A percentile compares a stretch with the other conserved stretches of the same genome.
phyloP scores from a whole-genome alignment of 352 stramenopile species.

The Globisporangium lucens region DNA sequence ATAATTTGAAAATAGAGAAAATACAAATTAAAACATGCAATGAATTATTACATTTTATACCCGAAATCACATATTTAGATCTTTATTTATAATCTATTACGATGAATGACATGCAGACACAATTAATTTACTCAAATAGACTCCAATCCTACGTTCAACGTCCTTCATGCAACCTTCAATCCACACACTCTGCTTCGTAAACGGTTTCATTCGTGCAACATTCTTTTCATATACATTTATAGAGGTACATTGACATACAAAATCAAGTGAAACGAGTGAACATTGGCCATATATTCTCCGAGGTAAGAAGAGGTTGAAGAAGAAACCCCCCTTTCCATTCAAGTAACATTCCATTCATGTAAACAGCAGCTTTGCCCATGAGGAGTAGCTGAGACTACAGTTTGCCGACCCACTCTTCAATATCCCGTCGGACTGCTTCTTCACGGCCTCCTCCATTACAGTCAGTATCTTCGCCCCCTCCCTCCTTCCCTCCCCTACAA shows the following conservation, averaged over 20 bases:
- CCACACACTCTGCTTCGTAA: conserved; percentile 11
- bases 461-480: background rate
- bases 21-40: too few relatives aligned
- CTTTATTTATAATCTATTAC: background rate
- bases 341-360: conserved; percentile 6
- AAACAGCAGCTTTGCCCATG: background rate
- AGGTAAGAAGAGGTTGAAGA: background rate
- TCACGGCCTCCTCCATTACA: background rate
- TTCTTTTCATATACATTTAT: background rate
- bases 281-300: too few relatives aligned
- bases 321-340: background rate
- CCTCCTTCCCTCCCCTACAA: background rate
- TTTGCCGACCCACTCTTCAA: conserved; percentile 1
- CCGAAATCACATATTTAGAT: background rate
- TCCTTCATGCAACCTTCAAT: conserved; percentile 8
- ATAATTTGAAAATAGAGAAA: too few relatives aligned
- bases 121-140: background rate
- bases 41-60: too few relatives aligned
- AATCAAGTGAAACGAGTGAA: too few relatives aligned
- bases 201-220: conserved; percentile 12
- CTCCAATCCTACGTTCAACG: conserved; percentile 2
- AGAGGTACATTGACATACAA: background rate
- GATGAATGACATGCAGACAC: background rate
- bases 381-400: background rate
- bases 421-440: background rate